Evolutionary conservation across 805 yeast species (phyloP).

Genomic region (Saccharomyces kudriavzevii): DNA sequence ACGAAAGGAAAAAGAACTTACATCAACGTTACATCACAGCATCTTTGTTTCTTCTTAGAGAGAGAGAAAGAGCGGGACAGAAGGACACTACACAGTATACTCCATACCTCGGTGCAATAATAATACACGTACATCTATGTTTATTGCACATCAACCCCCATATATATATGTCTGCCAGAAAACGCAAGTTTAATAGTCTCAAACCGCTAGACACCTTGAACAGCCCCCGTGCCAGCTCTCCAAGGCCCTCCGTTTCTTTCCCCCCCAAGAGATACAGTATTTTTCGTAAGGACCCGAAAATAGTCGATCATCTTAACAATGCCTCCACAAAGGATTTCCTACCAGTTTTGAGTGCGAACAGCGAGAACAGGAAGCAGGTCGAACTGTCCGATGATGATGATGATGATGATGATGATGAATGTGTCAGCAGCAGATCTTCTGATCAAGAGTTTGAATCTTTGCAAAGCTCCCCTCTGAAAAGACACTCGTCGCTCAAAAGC

Average conservation of each 20-base stretch:
- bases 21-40: not conserved
- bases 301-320: conserved; percentile 13
- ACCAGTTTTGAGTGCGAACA: conserved; percentile 1
- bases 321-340: conserved; percentile 10
- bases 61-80: not conserved
- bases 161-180: not conserved
- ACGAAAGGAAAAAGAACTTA: not conserved
- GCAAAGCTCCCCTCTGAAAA: conserved; percentile 8
- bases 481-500: not conserved
- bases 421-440: not conserved
- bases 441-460: conserved; percentile 8
- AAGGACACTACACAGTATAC: not conserved
- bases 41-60: not conserved
- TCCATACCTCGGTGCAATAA: not conserved
- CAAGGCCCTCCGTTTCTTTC: not conserved
- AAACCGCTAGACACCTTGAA: not conserved
- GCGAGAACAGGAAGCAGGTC: not conserved
- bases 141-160: not conserved
- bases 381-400: conserved; percentile 1
- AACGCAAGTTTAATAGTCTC: not conserved
- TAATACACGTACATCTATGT: not conserved
- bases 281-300: conserved; percentile 13
- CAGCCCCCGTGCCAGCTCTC: not conserved
- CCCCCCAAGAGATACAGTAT: conserved; percentile 13
- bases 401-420: not conserved